phyloP scores from a whole-genome alignment of 2,329 filamentous ascomycete genomes.

The Achaetomium macrosporum region DNA sequence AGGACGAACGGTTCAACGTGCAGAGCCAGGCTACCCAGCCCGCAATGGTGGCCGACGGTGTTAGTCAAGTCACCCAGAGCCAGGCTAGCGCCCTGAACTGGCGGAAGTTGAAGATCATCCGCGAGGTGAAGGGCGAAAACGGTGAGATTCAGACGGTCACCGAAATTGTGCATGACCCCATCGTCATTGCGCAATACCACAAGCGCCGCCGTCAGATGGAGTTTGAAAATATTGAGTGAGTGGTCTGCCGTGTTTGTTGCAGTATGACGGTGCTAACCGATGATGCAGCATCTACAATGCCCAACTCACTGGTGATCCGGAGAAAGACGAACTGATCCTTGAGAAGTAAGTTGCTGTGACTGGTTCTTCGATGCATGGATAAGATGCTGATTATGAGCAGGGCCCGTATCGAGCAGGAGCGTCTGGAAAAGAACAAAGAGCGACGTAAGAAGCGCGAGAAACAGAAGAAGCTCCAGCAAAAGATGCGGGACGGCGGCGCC shows the following conservation, averaged over 20 bases:
- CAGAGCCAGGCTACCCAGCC: conserved; percentile 65
- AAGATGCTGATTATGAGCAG: conserved; percentile 37
- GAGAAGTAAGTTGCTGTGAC: conserved; percentile 40
- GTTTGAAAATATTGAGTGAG: conserved; percentile 63
- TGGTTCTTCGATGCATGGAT: conserved; percentile 1
- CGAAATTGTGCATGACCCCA: conserved; percentile 69
- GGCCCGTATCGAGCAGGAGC: conserved; percentile 68
- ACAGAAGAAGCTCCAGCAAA: conserved; percentile 63
- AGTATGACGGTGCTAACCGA: conserved; percentile 14
- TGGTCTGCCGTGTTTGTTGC: conserved; percentile 19
- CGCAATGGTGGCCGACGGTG: conserved; percentile 71
- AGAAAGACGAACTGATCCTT: conserved; percentile 57
- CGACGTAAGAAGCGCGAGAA: conserved; percentile 85
- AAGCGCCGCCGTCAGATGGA: conserved; percentile 68
- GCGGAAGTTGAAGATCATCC: conserved; percentile 67
- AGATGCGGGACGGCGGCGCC: conserved; percentile 28
- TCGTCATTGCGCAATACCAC: conserved; percentile 84
- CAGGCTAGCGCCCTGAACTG: conserved; percentile 60
- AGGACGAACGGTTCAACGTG: conserved; percentile 64
- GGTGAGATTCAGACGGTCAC: conserved; percentile 57
- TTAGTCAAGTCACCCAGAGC: conserved; percentile 70
- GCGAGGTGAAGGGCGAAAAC: conserved; percentile 53
- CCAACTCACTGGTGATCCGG: conserved; percentile 59
- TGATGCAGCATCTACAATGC: conserved; percentile 49
- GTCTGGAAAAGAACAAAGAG: conserved; percentile 87